phyloP scores from a whole-genome alignment of 1,284 basidiomycete genomes.

The Cutaneotrichosporon sp. region DNA sequence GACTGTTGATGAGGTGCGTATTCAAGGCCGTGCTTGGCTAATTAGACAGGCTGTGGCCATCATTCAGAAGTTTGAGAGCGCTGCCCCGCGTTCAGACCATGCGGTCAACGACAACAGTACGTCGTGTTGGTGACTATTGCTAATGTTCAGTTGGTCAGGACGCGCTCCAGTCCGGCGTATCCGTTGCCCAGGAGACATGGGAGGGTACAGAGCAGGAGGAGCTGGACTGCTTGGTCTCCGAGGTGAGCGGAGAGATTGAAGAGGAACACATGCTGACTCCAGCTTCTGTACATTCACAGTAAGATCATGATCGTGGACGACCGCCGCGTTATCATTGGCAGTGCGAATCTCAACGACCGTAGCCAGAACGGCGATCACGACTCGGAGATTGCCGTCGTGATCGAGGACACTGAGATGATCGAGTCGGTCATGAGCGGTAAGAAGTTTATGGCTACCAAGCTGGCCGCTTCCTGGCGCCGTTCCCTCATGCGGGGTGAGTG shows the following conservation, averaged over 20 bases:
- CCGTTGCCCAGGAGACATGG: slow-evolving; percentile 70
- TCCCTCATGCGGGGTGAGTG: slow-evolving; percentile 41
- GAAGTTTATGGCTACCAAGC: slow-evolving; percentile 46
- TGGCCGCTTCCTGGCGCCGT: slow-evolving; percentile 43
- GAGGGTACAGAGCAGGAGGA: slow-evolving; percentile 75
- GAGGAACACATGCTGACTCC: slow-evolving; percentile 5
- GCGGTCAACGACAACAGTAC: slow-evolving; percentile 25
- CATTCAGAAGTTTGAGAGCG: slow-evolving; percentile 63
- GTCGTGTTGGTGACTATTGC: not conserved
- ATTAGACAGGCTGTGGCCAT: slow-evolving; percentile 59
- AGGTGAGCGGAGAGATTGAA: slow-evolving; percentile 55
- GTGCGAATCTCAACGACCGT: slow-evolving; percentile 61
- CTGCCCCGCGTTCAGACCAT: slow-evolving; percentile 49
- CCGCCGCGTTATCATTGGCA: slow-evolving; percentile 62
- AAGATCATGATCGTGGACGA: slow-evolving; percentile 90
- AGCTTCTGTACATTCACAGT: slow-evolving; percentile 47
- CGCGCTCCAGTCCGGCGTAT: slow-evolving; percentile 59
- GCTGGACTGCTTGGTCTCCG: slow-evolving; percentile 69
- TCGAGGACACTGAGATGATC: slow-evolving; percentile 75
- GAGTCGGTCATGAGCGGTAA: slow-evolving; percentile 72
- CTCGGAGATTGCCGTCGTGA: slow-evolving; percentile 84
- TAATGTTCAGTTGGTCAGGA: slow-evolving; percentile 68
- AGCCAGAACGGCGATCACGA: slow-evolving; percentile 72
- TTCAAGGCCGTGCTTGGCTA: no score
- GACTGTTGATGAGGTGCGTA: slow-evolving; percentile 55